phyloP scores from a whole-genome alignment of 23 red algal species.

The Gracilaria gracilis region DNA sequence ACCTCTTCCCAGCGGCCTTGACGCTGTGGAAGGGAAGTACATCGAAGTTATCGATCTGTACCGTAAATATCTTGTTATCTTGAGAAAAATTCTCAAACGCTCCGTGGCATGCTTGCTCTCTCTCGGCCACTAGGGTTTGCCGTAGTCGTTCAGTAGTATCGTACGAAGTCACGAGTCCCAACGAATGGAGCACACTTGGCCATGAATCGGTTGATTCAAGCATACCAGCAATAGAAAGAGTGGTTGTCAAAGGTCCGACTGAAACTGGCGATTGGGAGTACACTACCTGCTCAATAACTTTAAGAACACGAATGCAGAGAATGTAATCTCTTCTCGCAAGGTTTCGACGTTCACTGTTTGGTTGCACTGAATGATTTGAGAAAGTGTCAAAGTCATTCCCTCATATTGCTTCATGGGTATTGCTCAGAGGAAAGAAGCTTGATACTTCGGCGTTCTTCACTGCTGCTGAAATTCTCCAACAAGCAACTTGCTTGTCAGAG shows the following conservation, averaged over 20 bases:
- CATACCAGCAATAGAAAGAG: conserved; percentile 32
- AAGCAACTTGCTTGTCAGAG: conserved; percentile 13
- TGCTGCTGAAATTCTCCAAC: conserved; percentile 12
- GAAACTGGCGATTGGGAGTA: not conserved
- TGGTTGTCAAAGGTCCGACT: not conserved
- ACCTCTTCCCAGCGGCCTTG: conserved; percentile 3
- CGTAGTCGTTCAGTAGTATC: not conserved
- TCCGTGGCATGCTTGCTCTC: not conserved
- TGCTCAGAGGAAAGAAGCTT: conserved; percentile 1
- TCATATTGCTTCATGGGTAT: not conserved
- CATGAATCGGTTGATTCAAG: not conserved
- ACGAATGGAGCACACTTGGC: conserved; percentile 22
- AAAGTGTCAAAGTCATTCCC: not conserved
- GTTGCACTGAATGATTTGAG: not conserved
- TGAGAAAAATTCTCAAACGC: not conserved
- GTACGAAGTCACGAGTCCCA: conserved; percentile 2
- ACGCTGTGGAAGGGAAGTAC: conserved; percentile 26
- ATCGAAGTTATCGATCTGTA: conserved; percentile 42
- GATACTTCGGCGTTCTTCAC: not conserved
- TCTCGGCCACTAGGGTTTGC: not conserved
- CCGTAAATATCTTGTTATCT: not conserved
- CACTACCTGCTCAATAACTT: not conserved
- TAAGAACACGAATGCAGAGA: not conserved
- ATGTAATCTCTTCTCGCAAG: not conserved
- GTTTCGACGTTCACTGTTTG: not conserved